Evolutionary conservation across 2,329 filamentous ascomycete species (phyloP), one percentile per base, ranked within the genome.

Genomic region (Pyricularia sp.): DNA sequence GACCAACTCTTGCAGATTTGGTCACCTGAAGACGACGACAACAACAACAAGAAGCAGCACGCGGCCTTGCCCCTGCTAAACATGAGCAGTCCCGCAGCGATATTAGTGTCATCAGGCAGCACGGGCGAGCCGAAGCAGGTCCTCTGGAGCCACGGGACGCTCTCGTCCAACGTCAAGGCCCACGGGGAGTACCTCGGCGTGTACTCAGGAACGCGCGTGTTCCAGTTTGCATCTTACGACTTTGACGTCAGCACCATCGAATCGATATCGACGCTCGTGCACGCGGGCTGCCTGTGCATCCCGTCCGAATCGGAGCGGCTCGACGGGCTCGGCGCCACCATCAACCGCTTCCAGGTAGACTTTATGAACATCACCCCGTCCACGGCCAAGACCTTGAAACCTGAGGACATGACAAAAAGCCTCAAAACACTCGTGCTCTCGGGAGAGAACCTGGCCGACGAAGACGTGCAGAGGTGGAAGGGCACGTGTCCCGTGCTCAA

Each of bases 371-470:
- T 65, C 62, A 65, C 65, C n/a, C 64, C 66, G 26, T 63, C 70
- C n/a, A 71, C 70, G 26, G 67, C 70, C 3, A 67, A 67, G 12
- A 30, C 64, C 69, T 26, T 64, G 65, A 10, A 78, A 80, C 60
- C 65, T 75, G 1, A 76, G 33, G 75, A 80, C 63, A 78, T 81
- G 44, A 75, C 78, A 2, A 12, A 9, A 6, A 76, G 75, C 0
- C 73, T 82, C 1, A 74, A 78, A 35, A 78, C 78, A 2, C 74
- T 82, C 1, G 78, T 78, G 1, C 73, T 82, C 0, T 80, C 79
- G 9, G 81, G 81, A 10, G 81, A 84, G 70, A 77, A 80, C 5
- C 81, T 86, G 65, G 82, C 81, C 0, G 74, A 78, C 0, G 78
- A 78, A 6, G 80, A 82, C 44, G 79, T 79, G 12, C 74, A 76